Evolutionary conservation across 106 monocot genomes (phyloP).

Genomic region (Acorus calamus): DNA sequence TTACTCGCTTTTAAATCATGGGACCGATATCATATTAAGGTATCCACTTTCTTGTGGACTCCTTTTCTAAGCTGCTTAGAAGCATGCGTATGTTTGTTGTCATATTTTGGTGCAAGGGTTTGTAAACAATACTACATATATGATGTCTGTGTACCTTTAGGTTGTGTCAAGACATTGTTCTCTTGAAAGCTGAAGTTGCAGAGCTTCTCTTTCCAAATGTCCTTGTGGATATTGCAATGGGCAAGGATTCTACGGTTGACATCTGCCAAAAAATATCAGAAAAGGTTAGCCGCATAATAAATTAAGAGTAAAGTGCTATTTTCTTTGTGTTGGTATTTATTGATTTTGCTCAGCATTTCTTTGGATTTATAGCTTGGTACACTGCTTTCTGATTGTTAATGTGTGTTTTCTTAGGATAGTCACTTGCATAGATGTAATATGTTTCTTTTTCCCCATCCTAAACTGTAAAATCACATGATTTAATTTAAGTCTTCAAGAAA

Average conservation of each 20-base stretch:
- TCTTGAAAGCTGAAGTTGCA: conserved; percentile 64
- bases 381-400: too few species aligned
- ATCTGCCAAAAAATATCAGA: conserved; percentile 56
- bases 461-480: too few species aligned
- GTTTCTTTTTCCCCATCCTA: too few species aligned
- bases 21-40: conserved; percentile 68
- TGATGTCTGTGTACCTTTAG: conserved; percentile 23
- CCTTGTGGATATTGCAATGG: conserved; percentile 50
- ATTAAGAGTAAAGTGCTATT: too few species aligned
- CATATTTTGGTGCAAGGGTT: too few species aligned
- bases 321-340: not conserved
- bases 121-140: too few species aligned
- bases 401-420: too few species aligned
- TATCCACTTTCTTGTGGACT: conserved; percentile 8
- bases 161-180: conserved; percentile 68
- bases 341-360: not conserved
- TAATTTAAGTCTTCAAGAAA: too few species aligned
- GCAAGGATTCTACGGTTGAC: conserved; percentile 17
- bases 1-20: conserved; percentile 45
- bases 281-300: too few species aligned
- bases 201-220: conserved; percentile 73
- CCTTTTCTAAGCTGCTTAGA: not conserved
- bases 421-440: too few species aligned
- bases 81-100: too few species aligned
- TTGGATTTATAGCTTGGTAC: too few species aligned